These are phyloP conservation scores for Zasmidium citrigriseum DNA, from an alignment of 2,329 filamentous ascomycete genomes.

Conservation along the genomic window DNA sequence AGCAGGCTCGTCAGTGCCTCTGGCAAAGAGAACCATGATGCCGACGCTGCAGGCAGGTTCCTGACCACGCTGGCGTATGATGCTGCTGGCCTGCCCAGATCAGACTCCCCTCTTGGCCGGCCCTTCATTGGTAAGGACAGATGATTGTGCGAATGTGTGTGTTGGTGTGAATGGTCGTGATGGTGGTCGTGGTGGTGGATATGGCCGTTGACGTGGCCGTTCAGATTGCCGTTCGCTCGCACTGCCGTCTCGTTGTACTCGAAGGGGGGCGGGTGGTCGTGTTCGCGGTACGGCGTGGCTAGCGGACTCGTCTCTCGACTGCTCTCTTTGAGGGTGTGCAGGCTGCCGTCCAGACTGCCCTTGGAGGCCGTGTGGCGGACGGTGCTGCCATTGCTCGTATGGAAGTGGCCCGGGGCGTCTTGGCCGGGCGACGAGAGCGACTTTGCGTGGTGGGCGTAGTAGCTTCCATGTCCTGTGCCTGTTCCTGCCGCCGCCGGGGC, in stretches of 20 bases:
- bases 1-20: slow-evolving; percentile 54
- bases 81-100: slow-evolving; percentile 42
- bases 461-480: slow-evolving; percentile 18
- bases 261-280: slow-evolving; percentile 17
- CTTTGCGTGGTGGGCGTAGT: slow-evolving; percentile 10
- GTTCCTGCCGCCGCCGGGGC: slow-evolving; percentile 6
- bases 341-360: slow-evolving; percentile 25
- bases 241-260: slow-evolving; percentile 25
- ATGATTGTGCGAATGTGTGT: slow-evolving; percentile 19
- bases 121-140: slow-evolving; percentile 32
- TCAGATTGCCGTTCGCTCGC: slow-evolving; percentile 19
- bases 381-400: slow-evolving; percentile 8
- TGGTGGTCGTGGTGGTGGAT: slow-evolving; percentile 13
- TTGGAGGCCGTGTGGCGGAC: slow-evolving; percentile 26
- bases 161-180: slow-evolving; percentile 32
- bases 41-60: slow-evolving; percentile 20
- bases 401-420: neutral
- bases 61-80: slow-evolving; percentile 23
- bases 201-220: slow-evolving; percentile 8
- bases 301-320: slow-evolving; percentile 32
- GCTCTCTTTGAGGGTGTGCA: slow-evolving; percentile 31
- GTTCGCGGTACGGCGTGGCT: slow-evolving; percentile 21
- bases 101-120: slow-evolving; percentile 47
- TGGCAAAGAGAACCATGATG: slow-evolving; percentile 39
- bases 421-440: slow-evolving; percentile 3